phyloP scores from a whole-genome alignment of 176 grass and related monocot genomes.

The Rhipidocladum racemiflorum region DNA sequence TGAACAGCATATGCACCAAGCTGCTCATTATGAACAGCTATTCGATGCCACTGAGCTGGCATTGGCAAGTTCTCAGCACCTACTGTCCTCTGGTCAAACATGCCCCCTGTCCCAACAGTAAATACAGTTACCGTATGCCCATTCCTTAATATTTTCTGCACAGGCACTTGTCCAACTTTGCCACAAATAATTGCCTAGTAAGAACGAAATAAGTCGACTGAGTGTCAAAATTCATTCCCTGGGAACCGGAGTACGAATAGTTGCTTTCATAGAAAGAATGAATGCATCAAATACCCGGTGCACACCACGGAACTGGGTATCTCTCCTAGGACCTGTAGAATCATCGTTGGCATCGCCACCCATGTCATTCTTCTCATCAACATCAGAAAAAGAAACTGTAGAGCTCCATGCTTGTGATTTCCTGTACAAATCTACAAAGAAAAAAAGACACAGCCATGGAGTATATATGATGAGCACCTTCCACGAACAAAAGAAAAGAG shows the following conservation, averaged over 20 bases:
- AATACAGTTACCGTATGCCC: conserved; percentile 70
- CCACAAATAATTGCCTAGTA: conserved; percentile 83
- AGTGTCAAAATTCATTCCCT: conserved; percentile 4
- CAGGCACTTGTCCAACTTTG: conserved; percentile 62
- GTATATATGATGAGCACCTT: not conserved
- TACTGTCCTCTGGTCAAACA: conserved; percentile 68
- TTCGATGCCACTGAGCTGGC: conserved; percentile 79
- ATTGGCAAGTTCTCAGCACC: conserved; percentile 51
- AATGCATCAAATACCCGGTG: conserved; percentile 49
- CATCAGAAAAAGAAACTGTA: conserved; percentile 39
- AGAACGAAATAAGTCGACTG: conserved; percentile 1
- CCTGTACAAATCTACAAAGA: conserved; percentile 38
- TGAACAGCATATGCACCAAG: conserved; percentile 67
- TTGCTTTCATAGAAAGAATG: not conserved
- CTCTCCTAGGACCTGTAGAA: conserved; percentile 24
- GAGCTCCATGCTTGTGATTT: conserved; percentile 49
- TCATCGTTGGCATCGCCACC: conserved; percentile 19
- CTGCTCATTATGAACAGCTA: conserved; percentile 57
- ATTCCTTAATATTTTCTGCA: conserved; percentile 74
- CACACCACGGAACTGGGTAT: conserved; percentile 56
- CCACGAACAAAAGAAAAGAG: not conserved
- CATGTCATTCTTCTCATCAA: conserved; percentile 28
- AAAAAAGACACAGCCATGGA: not conserved
- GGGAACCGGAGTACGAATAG: not conserved
- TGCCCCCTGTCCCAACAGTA: conserved; percentile 83